These are phyloP conservation scores for Ustilago xerochloae DNA, from an alignment of 1,284 basidiomycete genomes.

Conservation along the genomic window DNA sequence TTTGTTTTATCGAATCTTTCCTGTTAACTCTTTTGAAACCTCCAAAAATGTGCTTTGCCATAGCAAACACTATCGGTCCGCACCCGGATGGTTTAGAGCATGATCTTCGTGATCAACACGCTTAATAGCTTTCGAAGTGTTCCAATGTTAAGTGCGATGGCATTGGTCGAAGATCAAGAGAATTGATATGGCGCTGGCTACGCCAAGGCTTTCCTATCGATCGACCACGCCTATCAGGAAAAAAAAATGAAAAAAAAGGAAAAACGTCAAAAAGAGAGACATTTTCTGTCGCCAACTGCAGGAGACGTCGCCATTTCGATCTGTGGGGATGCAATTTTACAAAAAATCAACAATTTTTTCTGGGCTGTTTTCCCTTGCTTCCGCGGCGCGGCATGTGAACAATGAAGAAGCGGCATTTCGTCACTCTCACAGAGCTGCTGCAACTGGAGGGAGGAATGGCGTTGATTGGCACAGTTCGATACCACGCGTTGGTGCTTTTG, in stretches of 20 bases:
- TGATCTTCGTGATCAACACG: too few species aligned
- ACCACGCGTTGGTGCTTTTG: neutral
- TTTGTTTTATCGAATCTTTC: too few species aligned
- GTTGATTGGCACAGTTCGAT: conserved; percentile 1
- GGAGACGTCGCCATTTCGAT: neutral
- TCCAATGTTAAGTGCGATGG: neutral
- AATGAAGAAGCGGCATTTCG: too few species aligned
- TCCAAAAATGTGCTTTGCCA: neutral
- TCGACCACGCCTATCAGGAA: neutral
- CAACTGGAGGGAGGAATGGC: too few species aligned
- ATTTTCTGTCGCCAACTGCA: neutral
- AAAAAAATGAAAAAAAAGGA: neutral
- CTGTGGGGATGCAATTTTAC: conserved; percentile 6
- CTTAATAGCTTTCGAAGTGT: too few species aligned
- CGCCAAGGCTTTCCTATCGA: conserved; percentile 5
- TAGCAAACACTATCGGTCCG: too few species aligned
- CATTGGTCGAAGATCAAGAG: neutral
- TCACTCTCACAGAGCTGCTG: too few species aligned
- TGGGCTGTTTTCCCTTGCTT: neutral
- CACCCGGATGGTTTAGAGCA: too few species aligned
- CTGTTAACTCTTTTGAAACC: neutral
- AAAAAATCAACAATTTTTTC: neutral
- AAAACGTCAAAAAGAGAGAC: neutral
- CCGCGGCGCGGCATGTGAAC: too few species aligned
- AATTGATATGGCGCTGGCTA: neutral